Base-by-base conservation (phyloP, 2,329 filamentous ascomycete species). In the Trichothecium sympodiale region DNA sequence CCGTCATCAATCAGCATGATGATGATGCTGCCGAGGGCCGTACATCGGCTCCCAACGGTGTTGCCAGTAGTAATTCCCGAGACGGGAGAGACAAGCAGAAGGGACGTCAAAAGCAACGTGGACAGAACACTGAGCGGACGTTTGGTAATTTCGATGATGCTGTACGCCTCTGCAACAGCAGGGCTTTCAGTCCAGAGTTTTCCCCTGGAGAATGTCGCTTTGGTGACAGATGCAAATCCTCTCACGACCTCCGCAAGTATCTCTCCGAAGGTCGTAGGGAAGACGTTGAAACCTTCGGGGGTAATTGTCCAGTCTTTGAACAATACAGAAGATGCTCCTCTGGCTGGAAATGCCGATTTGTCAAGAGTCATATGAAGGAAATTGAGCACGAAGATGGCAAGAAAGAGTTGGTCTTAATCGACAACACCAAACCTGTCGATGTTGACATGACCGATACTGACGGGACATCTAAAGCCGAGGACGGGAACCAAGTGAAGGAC, bases 331-430 rank as follows among this genome's bases (percentile, higher is more conserved):
- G 69, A 42, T 98, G 91, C 49, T 71, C 74, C 33, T 75, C 81
- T 12, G 91, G 91, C 5, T 98, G 89, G 88, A 94, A 89, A 55
- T 98, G 91, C 55, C 81, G 89, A 16, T 94, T 95, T 52, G 82
- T 85, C 25, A 73, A 73, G 43, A 93, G 85, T 43, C 91, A 98
- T 59, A 91, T 86, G 48, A 70, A 78, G 42, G 89, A 96, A 59
- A 60, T 83, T 17, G 75, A 83, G 44, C 76, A 68, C 15, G 77
- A 80, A 36, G 88, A 94, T 55, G 89, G 87, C 8, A 74, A 74
- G 46, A 86, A 83, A 49, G 89, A 96, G 59, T 61, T 96, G 35
- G 67, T 89, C 3, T 66, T 94, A 33, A 49, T 82, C 15, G 72
- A 76, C 33, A 54, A 51, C 41, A 38, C 39, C 8, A 35, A 44